phyloP scores from a whole-genome alignment of 768 basidiomycete species.

The Asterophora lycoperdoides region DNA sequence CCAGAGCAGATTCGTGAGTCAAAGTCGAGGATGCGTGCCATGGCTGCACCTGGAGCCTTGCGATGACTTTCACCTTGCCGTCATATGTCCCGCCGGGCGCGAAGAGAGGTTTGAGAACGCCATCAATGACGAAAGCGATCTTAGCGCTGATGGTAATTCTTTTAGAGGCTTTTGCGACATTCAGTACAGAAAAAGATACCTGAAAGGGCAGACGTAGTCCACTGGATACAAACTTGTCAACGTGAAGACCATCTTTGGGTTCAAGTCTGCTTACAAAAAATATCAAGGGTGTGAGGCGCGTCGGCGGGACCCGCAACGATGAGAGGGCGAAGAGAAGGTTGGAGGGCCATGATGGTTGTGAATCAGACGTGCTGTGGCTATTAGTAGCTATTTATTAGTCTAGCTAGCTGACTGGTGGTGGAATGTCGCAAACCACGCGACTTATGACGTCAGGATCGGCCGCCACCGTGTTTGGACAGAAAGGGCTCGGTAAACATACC shows the following conservation, averaged over 20 bases:
- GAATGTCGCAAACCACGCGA: neutral
- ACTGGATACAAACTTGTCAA: slow-evolving; percentile 38
- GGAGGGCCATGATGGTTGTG: slow-evolving; percentile 59
- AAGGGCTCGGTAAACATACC: neutral
- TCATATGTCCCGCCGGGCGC: slow-evolving; percentile 56
- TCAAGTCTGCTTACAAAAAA: slow-evolving; percentile 53
- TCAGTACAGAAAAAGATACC: slow-evolving; percentile 62
- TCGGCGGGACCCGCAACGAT: slow-evolving; percentile 53
- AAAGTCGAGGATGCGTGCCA: slow-evolving; percentile 79
- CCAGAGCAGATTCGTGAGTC: slow-evolving; percentile 78
- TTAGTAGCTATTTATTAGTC: too few relatives aligned
- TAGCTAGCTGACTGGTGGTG: too few relatives aligned
- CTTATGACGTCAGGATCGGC: neutral
- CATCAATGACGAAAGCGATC: slow-evolving; percentile 54
- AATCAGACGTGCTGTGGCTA: too few relatives aligned
- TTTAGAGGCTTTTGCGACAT: neutral
- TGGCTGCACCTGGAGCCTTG: slow-evolving; percentile 69
- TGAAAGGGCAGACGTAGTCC: slow-evolving; percentile 86
- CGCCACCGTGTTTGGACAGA: slow-evolving; percentile 4
- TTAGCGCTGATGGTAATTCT: slow-evolving; percentile 45
- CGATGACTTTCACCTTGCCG: slow-evolving; percentile 70
- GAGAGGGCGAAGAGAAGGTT: slow-evolving; percentile 65
- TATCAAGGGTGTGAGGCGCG: slow-evolving; percentile 75
- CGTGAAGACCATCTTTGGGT: neutral
- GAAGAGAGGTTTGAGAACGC: slow-evolving; percentile 55